phyloP scores from a whole-genome alignment of 2,329 filamentous ascomycete species.

The Cladosporium colombiae region DNA sequence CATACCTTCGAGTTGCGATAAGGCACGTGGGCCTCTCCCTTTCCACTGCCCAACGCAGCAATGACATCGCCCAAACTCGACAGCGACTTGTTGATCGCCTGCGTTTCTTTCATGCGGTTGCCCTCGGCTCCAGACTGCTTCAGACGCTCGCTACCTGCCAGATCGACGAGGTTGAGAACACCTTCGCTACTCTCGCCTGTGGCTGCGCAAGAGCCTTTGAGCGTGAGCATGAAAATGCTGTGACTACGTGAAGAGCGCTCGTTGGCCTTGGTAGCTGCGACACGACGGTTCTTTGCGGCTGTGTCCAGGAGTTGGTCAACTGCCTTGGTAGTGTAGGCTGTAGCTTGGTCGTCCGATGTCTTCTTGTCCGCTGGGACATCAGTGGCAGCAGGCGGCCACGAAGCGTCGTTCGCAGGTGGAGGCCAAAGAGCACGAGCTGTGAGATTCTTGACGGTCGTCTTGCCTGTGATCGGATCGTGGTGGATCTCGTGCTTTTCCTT shows the following conservation, averaged over 20 bases:
- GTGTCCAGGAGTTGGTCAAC: conserved; percentile 57
- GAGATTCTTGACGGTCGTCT: conserved; percentile 79
- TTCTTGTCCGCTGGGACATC: neutral
- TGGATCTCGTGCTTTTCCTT: conserved; percentile 87
- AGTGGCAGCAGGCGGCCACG: conserved; percentile 30
- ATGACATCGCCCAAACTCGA: conserved; percentile 94
- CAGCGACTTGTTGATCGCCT: conserved; percentile 95
- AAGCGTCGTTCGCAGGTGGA: conserved; percentile 66
- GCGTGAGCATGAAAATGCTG: conserved; percentile 86
- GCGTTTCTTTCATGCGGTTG: conserved; percentile 86
- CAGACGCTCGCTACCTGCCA: conserved; percentile 88
- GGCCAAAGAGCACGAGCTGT: conserved; percentile 76
- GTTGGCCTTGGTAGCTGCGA: conserved; percentile 96
- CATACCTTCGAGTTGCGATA: conserved; percentile 90
- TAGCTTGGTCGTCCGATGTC: conserved; percentile 16
- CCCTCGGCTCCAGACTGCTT: conserved; percentile 86
- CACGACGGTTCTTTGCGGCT: conserved; percentile 82
- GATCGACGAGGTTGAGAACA: conserved; percentile 90
- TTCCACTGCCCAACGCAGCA: conserved; percentile 81
- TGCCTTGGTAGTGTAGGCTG: conserved; percentile 33
- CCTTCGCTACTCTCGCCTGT: conserved; percentile 87
- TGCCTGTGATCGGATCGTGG: conserved; percentile 79
- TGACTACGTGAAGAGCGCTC: conserved; percentile 92
- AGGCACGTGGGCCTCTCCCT: conserved; percentile 70
- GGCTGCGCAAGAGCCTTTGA: conserved; percentile 66